These are phyloP conservation scores for Kwoniella sp. DNA, from an alignment of 768 basidiomycete genomes.

Conservation along the genomic window DNA sequence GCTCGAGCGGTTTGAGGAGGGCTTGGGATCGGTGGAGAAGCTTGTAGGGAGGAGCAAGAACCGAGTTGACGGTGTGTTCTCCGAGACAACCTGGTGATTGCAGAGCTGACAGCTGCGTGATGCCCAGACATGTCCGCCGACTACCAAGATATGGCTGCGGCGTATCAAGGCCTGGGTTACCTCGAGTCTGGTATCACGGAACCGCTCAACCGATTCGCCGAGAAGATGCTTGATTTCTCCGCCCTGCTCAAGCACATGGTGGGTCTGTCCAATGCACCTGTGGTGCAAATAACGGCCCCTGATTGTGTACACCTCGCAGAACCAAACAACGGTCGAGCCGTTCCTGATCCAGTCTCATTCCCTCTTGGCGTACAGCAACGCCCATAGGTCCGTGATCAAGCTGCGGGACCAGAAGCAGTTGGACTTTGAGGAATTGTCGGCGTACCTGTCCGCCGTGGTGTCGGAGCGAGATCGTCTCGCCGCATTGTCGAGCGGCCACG, in stretches of 20 bases:
- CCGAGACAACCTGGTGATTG: neutral
- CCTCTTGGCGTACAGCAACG: slow-evolving; percentile 84
- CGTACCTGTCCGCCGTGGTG: slow-evolving; percentile 88
- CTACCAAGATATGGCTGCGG: slow-evolving; percentile 94
- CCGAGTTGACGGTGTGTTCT: slow-evolving; percentile 72
- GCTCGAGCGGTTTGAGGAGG: slow-evolving; percentile 95
- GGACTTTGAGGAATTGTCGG: slow-evolving; percentile 94
- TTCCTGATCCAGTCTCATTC: slow-evolving; percentile 87
- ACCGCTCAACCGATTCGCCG: slow-evolving; percentile 92
- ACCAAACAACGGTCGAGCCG: slow-evolving; percentile 84
- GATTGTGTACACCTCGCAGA: slow-evolving; percentile 54
- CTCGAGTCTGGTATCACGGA: slow-evolving; percentile 98
- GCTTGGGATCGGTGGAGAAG: slow-evolving; percentile 73
- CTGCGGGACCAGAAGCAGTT: slow-evolving; percentile 97
- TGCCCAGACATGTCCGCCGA: slow-evolving; percentile 87
- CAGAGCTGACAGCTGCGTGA: neutral
- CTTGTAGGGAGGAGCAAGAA: slow-evolving; percentile 71
- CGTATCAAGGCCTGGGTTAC: slow-evolving; percentile 94
- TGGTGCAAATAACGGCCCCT: neutral
- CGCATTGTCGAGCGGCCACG: slow-evolving; percentile 82
- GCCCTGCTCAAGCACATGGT: slow-evolving; percentile 80
- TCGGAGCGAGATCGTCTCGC: slow-evolving; percentile 87
- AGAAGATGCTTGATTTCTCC: slow-evolving; percentile 91
- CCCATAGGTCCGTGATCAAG: slow-evolving; percentile 89
- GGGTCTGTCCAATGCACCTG: no score